These are phyloP conservation scores for Cercospora zeina DNA, from an alignment of 2,329 filamentous ascomycete species.

Conservation along the genomic window DNA sequence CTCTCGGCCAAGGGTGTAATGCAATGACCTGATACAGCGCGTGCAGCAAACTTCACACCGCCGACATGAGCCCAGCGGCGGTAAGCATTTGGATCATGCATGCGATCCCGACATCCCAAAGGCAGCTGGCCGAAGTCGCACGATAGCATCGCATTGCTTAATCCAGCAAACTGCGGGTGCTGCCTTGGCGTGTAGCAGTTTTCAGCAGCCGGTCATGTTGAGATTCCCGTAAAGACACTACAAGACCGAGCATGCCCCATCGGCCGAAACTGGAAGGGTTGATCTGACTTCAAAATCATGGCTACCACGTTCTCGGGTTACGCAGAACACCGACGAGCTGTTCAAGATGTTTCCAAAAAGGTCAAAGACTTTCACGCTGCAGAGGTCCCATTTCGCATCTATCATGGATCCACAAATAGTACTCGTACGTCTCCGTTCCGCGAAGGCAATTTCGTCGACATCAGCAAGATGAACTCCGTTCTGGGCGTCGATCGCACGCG, in stretches of 20 bases:
- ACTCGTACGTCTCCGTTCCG: conserved; percentile 43
- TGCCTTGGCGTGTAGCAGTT: background rate
- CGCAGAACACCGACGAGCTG: background rate
- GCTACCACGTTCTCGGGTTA: background rate
- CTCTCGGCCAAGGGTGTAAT: background rate
- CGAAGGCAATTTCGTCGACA: conserved; percentile 47
- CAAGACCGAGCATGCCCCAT: background rate
- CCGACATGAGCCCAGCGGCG: background rate
- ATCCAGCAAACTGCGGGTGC: background rate
- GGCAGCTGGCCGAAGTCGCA: background rate
- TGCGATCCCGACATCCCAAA: background rate
- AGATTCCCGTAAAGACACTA: background rate
- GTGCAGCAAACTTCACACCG: background rate
- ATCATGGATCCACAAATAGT: conserved; percentile 58
- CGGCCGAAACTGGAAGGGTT: background rate
- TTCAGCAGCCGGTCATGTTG: background rate
- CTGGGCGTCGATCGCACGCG: conserved; percentile 44
- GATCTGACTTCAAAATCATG: background rate
- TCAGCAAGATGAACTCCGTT: conserved; percentile 49
- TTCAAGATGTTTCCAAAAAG: background rate
- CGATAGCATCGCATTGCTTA: background rate
- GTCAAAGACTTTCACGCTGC: conserved; percentile 46
- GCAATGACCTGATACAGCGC: background rate
- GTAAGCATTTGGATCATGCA: background rate
- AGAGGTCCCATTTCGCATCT: conserved; percentile 53